These are phyloP conservation scores for Schizochytrium sp. DNA, from an alignment of 108 stramenopile species.

Conservation along the genomic window DNA sequence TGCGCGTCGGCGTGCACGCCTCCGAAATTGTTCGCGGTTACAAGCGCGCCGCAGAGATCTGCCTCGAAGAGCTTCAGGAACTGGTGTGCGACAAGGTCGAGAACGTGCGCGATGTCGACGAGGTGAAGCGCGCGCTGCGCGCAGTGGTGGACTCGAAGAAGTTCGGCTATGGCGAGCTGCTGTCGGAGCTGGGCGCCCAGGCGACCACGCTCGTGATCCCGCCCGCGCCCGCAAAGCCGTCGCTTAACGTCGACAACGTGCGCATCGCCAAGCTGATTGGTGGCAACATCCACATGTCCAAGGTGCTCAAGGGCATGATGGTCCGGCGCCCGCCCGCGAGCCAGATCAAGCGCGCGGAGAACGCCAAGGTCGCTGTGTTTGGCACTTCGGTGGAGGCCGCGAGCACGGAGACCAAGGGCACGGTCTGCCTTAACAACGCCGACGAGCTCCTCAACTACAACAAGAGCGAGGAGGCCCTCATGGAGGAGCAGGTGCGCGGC, in stretches of 20 bases:
- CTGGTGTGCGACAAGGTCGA: conserved; percentile 39
- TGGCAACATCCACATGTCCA: conserved; percentile 65
- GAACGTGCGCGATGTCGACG: conserved; percentile 47
- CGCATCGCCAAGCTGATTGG: conserved; percentile 90
- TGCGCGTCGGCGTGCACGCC: conserved; percentile 81
- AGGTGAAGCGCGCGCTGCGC: conserved; percentile 54
- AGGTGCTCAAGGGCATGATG: conserved; percentile 82
- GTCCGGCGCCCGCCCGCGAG: conserved; percentile 74
- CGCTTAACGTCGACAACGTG: conserved; percentile 73
- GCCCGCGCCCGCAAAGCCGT: conserved; percentile 33
- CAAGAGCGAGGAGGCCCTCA: conserved; percentile 87
- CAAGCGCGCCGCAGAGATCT: conserved; percentile 63
- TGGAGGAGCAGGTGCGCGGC: conserved; percentile 89
- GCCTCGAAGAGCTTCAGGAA: conserved; percentile 51
- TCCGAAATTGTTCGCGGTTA: conserved; percentile 85
- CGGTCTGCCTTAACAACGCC: conserved; percentile 93
- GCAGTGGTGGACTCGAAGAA: conserved; percentile 87
- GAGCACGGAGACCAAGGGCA: conserved; percentile 95
- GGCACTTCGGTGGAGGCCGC: conserved; percentile 89
- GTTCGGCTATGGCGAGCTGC: conserved; percentile 62
- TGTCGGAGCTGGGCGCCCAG: conserved; percentile 82
- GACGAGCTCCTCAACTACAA: conserved; percentile 95
- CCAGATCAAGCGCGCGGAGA: conserved; percentile 52
- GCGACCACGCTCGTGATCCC: conserved; percentile 78
- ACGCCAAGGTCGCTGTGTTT: conserved; percentile 87